Evolutionary conservation across 352 stramenopile genomes (phyloP), one percentile per base, ranked within the genome.

Genomic region (Pelagophyceae sp.): DNA sequence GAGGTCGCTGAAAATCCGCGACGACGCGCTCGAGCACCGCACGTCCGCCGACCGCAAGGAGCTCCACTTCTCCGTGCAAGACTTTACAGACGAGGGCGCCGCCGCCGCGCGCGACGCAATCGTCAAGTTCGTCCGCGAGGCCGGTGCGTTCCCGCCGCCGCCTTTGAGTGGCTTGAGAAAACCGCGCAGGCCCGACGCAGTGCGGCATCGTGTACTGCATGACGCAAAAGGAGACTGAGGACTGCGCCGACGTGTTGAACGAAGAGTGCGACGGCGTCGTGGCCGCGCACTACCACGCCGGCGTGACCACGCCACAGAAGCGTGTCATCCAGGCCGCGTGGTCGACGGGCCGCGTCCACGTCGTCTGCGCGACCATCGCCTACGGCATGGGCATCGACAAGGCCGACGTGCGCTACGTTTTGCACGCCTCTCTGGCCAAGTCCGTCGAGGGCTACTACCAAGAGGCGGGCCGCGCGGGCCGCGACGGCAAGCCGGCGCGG

Each of bases 311-410:
- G 27, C n/a, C 50, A 33, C 72, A 87, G 38, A 67, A 83, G n/a
- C 76, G 81, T 58, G 65, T 67, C 1, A 80, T 88, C 38, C 86
- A 90, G 79, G 31, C 63, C 15, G 72, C 70, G 20, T 88, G 83
- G 83, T 60, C 78, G 51, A 38, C 75, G 38, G 84, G 83, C 38
- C 38, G 72, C 31, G 58, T 87, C 23, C 78, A 81, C 40, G 83
- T 88, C 32, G 82, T 87, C 35, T 85, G 81, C 75, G 84, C 84
- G 23, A 88, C 84, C 6, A 83, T 87, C 37, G 84, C 84, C n/a
- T 88, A 84, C 77, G 93, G 95, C 31, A 99, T 99, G 96, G 96
- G 97, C 50, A 99, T 99, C 79, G 96, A 99, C 88, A 95, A 98
- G 82, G 87, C 95, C 58, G 95, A 98, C 84, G 90, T 95, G 25